A percentile compares a stretch with the other conserved stretches of the same genome.
phyloP scores from a whole-genome alignment of 202 grass and related monocot genomes.

The Sporobolus alterniflorus region DNA sequence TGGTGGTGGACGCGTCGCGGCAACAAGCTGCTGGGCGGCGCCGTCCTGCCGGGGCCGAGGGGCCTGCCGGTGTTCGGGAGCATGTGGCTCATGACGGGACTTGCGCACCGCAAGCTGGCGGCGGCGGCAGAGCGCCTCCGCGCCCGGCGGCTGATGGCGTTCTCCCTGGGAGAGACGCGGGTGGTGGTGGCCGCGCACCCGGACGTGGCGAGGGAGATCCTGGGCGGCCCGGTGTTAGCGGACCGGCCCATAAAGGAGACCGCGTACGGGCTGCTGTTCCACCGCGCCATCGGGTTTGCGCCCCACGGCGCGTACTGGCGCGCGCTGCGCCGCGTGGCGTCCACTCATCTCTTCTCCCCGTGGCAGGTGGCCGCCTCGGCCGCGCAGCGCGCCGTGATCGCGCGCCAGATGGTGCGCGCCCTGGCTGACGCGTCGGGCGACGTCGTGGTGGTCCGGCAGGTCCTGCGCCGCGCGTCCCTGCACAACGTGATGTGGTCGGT shows the following conservation, averaged over 20 bases:
- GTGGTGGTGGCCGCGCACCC: conserved; percentile 66
- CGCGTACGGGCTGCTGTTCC: conserved; percentile 80
- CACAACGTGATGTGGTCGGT: conserved; percentile 91
- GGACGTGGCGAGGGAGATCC: conserved; percentile 73
- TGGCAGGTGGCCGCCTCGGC: conserved; percentile 70
- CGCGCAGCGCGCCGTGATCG: conserved; percentile 57
- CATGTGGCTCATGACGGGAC: conserved; percentile 89
- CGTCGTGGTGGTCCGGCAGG: conserved; percentile 43
- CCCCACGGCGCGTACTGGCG: conserved; percentile 80
- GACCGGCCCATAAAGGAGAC: conserved; percentile 90
- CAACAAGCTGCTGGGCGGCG: neutral
- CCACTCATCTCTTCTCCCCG: conserved; percentile 86
- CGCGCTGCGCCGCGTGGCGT: conserved; percentile 68
- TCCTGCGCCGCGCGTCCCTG: conserved; percentile 67
- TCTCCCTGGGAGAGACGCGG: conserved; percentile 78
- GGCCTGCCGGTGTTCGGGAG: conserved; percentile 81
- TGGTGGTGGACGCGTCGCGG: conserved; percentile 44
- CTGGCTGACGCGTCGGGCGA: neutral
- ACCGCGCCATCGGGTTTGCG: conserved; percentile 98
- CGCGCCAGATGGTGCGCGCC: conserved; percentile 53
- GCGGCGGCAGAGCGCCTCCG: conserved; percentile 19
- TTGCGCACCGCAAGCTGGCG: conserved; percentile 81
- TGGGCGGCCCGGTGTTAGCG: conserved; percentile 61
- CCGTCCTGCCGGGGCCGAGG: conserved; percentile 46
- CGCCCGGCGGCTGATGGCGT: conserved; percentile 67